These are phyloP conservation scores for Saururus chinensis DNA, from an alignment of 164 flowering plant genomes.

Conservation along the genomic window DNA sequence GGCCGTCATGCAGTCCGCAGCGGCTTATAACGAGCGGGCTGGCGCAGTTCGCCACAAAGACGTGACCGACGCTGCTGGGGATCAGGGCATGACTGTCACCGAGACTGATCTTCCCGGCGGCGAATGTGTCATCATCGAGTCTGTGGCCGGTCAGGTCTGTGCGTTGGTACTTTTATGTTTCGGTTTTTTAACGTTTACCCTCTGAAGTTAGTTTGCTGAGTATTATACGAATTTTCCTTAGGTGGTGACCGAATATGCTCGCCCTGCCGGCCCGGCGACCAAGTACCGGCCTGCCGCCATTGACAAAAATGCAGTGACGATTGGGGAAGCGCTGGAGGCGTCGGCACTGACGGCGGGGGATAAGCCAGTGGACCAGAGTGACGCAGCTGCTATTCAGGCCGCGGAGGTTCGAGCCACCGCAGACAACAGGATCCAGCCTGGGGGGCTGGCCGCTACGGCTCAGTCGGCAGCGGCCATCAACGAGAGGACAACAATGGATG, in stretches of 20 bases:
- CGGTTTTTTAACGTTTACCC: not conserved
- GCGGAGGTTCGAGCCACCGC: conserved; percentile 61
- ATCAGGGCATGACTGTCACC: conserved; percentile 5
- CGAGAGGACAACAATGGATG: conserved; percentile 15
- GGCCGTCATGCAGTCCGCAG: conserved; percentile 35
- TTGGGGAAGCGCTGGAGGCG: conserved; percentile 71
- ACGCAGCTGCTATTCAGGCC: conserved; percentile 61
- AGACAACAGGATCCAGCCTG: conserved; percentile 25
- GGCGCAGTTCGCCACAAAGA: conserved; percentile 41
- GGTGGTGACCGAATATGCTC: not conserved
- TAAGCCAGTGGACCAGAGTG: conserved; percentile 47
- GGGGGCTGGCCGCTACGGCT: conserved; percentile 53
- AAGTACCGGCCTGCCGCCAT: not conserved
- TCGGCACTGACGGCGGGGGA: conserved; percentile 44
- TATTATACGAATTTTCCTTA: too few relatives aligned
- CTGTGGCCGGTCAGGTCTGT: conserved; percentile 2
- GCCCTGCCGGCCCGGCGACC: not conserved
- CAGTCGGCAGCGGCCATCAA: conserved; percentile 50
- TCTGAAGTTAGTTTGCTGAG: not conserved
- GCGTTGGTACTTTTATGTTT: too few relatives aligned
- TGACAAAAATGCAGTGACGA: conserved; percentile 24
- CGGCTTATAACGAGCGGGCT: conserved; percentile 22
- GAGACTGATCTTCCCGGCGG: conserved; percentile 2
- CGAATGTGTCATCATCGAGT: conserved; percentile 2
- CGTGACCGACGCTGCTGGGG: conserved; percentile 13